Conservation (phyloP, 345 rosid genomes). For the Theobroma cacao region DNA sequence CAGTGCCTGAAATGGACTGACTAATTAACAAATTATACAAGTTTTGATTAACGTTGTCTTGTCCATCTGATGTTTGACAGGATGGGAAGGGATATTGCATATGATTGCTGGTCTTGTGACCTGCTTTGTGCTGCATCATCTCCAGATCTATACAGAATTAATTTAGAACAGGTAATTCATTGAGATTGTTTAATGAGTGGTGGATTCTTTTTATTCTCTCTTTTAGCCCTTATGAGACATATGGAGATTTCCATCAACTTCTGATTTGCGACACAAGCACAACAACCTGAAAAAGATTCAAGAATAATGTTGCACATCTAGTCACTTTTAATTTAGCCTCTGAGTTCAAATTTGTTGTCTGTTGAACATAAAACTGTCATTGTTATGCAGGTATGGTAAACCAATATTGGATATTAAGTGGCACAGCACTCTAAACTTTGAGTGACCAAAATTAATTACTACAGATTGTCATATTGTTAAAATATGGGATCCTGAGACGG, state of each 20-base stretch:
- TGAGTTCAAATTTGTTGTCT: not conserved
- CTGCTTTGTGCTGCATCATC: slow-evolving; percentile 98
- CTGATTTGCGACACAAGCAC: not conserved
- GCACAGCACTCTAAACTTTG: slow-evolving; percentile 83
- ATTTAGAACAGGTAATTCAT: slow-evolving; percentile 74
- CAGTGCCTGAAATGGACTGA: not conserved
- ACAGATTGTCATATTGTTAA: slow-evolving; percentile 83
- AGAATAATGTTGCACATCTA: not conserved
- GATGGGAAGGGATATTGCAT: slow-evolving; percentile 91
- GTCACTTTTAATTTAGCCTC: not conserved
- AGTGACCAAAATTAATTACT: slow-evolving; percentile 67
- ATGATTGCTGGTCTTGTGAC: slow-evolving; percentile 95
- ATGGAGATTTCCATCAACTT: not conserved
- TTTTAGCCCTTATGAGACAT: not conserved
- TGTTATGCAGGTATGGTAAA: slow-evolving; percentile 71
- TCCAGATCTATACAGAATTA: slow-evolving; percentile 87
- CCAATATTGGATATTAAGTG: slow-evolving; percentile 88
- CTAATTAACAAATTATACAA: not conserved
- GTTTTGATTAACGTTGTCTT: not conserved
- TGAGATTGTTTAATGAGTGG: not conserved
- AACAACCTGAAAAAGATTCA: not conserved
- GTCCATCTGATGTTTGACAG: slow-evolving; percentile 32
- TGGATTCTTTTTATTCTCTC: not conserved
- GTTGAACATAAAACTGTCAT: not conserved
- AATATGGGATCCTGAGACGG: slow-evolving; percentile 97